Base-by-base conservation (phyloP, 106 monocot species). In the Phalaenopsis equestris region DNA sequence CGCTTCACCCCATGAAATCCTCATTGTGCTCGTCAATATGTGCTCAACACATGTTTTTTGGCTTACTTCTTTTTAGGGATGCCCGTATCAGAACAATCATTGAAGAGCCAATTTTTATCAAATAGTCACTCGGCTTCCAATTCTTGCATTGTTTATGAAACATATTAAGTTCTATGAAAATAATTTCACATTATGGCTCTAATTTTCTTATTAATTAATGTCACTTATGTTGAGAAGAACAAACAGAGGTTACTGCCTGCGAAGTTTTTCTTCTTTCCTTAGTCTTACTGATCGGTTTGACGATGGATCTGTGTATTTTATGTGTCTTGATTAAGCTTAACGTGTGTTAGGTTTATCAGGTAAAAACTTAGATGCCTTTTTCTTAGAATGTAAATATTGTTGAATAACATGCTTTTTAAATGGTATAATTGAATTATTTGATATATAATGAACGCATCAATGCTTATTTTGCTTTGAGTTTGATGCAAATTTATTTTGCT, bases 181-280 rank as follows among this genome's bases (percentile, higher is more conserved):
- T 43, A 70, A 38, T 41, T 39, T 70, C 14, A 70, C 38, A 70
- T 39, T 70, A 3, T 61, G 8, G 70, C 12, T 70, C 9, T 4
- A 43, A 43, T 74, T 42, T 45, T 74, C 3, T 74, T 74, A 72
- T 74, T 43, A 74, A 43, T 45, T 74, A 21, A 74, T 74, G 42
- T 7, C 19, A 43, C 43, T 45, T 74, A 10, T 42, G 19, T 21
- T 45, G 43, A 74, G 70, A 70, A 70, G 39, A 11, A 70, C 12
- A 4, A 39, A 70, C 15, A 14, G 3, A 70, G 39, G 70, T 15
- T 30, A 67, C 17, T 72, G 43, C n/a, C 5, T 74, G 16, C n/a
- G 70, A 74, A 65, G 45, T 61, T 79, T 43, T 7, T 19, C 12
- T 65, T 37, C 21, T 79, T 79, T 79, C 37, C 77, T 52, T 55